Evolutionary conservation across 768 basidiomycete species (phyloP), one percentile per base, ranked within the genome.

Genomic region (Psilocybe cubensis): DNA sequence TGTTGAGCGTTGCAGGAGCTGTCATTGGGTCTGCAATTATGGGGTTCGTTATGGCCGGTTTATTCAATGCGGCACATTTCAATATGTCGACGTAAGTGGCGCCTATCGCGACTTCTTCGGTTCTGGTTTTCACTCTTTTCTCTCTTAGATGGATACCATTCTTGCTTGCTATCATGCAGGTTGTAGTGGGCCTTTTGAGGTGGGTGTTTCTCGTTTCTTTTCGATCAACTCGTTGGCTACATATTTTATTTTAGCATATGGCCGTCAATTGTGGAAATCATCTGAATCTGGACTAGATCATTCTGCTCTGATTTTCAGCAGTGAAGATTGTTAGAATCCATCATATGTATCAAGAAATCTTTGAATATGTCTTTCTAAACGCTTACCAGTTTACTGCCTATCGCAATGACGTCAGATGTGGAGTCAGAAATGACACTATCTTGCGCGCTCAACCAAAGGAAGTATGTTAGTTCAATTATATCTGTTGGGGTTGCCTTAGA

Each of bases 41-140:
- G 31, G 79, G 80, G 1, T 79, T 79, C 54, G 66, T 73, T n/a
- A 66, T 76, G n/a, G 73, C 73, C 31, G 81, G 76, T 9, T 58
- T 84, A 29, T 84, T 73, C 66, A 72, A 72, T 53, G 73, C 81
- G 0, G 80, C 68, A 14, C 63, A 74, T 44, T 82, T 78, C 45
- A 74, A 79, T 52, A 80, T 84, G 78, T 83, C 81, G 20, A 82
- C 82, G 77, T 82, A 63, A 38, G 78, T 68, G 55, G 49, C 55
- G 44, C 29, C 20, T 54, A 45, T 29, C 21, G 62, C 29, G 31
- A 8, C 24, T 41, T 27, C 23, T 23, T 29, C 47, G 4, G 33
- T 24, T 58, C 43, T 42, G 5, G 11, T 41, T 18, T n/a, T 25
- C 38, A n/a, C 54, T 49, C 33, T 48, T 23, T 18, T 38, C 24